A percentile compares a stretch with the other conserved stretches of the same genome.
Evolutionary conservation across 495 filamentous ascomycete species (phyloP).

Genomic region (Sabuloglossum arenarium): DNA sequence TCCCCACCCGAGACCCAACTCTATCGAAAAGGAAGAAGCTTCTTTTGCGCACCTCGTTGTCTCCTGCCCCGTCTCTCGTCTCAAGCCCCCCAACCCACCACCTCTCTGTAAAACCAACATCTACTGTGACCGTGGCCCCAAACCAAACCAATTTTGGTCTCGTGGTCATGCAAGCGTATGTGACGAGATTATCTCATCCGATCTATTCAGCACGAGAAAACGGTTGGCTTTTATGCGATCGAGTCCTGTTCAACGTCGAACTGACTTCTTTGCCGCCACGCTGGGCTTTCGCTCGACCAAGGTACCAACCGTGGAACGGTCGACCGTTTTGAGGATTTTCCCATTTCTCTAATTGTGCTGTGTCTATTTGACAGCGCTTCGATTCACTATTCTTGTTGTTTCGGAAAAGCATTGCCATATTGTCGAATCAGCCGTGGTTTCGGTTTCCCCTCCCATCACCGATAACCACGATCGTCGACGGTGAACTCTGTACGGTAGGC

Average conservation of each 20-base stretch:
- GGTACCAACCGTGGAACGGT: background rate
- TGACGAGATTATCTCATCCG: background rate
- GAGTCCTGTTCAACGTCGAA: background rate
- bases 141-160: background rate
- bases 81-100: background rate
- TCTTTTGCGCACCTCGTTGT: background rate
- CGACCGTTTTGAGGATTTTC: background rate
- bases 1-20: background rate
- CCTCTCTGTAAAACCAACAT: background rate
- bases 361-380: background rate
- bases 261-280: background rate
- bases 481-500: too few species aligned
- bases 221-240: background rate
- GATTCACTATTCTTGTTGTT: background rate
- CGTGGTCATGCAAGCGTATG: background rate
- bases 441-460: background rate
- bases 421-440: background rate
- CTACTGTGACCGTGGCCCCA: background rate
- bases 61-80: background rate
- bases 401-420: background rate
- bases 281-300: background rate
- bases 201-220: background rate
- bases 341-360: background rate
- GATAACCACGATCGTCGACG: too few species aligned
- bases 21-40: background rate